These are phyloP conservation scores for Saturnispora diversa DNA, from an alignment of 805 yeast genomes.

Conservation along the genomic window DNA sequence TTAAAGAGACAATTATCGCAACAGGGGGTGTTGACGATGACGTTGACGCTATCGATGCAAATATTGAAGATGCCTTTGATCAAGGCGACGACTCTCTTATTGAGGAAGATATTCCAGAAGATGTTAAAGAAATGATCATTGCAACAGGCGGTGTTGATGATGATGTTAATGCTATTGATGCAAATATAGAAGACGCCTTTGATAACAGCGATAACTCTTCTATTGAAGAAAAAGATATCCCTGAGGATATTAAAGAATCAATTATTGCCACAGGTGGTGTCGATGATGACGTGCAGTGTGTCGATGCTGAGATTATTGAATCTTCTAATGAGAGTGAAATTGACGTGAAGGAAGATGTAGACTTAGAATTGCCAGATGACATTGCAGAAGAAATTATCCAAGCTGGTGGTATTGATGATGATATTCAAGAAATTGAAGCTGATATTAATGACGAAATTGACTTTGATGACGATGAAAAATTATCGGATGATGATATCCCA, in stretches of 20 bases:
- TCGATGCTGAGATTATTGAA: slow-evolving; percentile 13
- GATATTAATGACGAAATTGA: background rate
- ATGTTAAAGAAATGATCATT: slow-evolving; percentile 4
- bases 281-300: slow-evolving; percentile 4
- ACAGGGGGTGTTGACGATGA: slow-evolving; percentile 6
- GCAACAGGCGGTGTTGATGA: slow-evolving; percentile 4
- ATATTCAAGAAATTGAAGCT: slow-evolving; percentile 5
- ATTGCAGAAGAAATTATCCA: background rate
- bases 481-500: background rate
- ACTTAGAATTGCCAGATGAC: slow-evolving; percentile 9
- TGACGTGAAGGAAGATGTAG: slow-evolving; percentile 10
- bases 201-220: background rate
- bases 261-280: slow-evolving; percentile 2
- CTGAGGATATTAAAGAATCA: slow-evolving; percentile 5
- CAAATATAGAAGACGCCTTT: background rate
- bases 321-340: slow-evolving; percentile 7
- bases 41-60: slow-evolving; percentile 3
- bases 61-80: slow-evolving; percentile 1
- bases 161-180: slow-evolving; percentile 1
- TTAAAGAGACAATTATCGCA: background rate
- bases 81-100: background rate
- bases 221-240: slow-evolving; percentile 7
- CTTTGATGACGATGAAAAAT: background rate
- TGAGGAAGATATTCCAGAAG: slow-evolving; percentile 5
- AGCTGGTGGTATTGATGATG: slow-evolving; percentile 5